Conservation (phyloP, 2,329 filamentous ascomycete genomes). For the Hypoxylon sp. region DNA sequence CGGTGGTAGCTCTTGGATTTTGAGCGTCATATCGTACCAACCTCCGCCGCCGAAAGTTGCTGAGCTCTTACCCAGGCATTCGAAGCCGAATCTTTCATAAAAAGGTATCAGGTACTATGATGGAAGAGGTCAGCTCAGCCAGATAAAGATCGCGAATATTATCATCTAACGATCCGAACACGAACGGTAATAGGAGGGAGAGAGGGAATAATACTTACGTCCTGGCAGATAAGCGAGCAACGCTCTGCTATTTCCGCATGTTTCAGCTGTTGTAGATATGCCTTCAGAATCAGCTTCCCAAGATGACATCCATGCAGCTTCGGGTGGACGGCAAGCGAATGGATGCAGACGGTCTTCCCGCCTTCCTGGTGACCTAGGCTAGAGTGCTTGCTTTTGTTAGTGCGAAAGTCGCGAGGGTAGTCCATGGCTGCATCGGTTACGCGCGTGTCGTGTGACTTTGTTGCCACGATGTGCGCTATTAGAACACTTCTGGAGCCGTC, state of each 20-base stretch:
- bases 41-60: slow-evolving; percentile 82
- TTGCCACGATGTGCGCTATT: slow-evolving; percentile 83
- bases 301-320: slow-evolving; percentile 81
- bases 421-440: slow-evolving; percentile 85
- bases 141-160: not conserved
- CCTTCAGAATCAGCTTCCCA: slow-evolving; percentile 79
- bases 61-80: slow-evolving; percentile 75
- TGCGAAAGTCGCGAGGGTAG: slow-evolving; percentile 76
- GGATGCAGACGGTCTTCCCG: slow-evolving; percentile 82
- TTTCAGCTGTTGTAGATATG: slow-evolving; percentile 83
- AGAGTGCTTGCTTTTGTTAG: slow-evolving; percentile 61
- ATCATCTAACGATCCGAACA: not conserved
- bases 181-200: not conserved
- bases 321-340: slow-evolving; percentile 85
- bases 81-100: slow-evolving; percentile 83
- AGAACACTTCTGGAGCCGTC: slow-evolving; percentile 73
- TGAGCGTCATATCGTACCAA: slow-evolving; percentile 84
- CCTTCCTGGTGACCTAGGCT: slow-evolving; percentile 79
- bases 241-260: slow-evolving; percentile 78
- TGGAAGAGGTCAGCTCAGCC: slow-evolving; percentile 10
- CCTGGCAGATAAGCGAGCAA: slow-evolving; percentile 82
- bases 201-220: slow-evolving; percentile 61
- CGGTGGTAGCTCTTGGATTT: slow-evolving; percentile 14
- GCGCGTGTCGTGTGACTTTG: slow-evolving; percentile 72
- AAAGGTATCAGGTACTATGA: slow-evolving; percentile 75